A percentile compares a stretch with the other conserved stretches of the same genome.
phyloP scores from a whole-genome alignment of 768 basidiomycete species.

The Boletus insuetus region DNA sequence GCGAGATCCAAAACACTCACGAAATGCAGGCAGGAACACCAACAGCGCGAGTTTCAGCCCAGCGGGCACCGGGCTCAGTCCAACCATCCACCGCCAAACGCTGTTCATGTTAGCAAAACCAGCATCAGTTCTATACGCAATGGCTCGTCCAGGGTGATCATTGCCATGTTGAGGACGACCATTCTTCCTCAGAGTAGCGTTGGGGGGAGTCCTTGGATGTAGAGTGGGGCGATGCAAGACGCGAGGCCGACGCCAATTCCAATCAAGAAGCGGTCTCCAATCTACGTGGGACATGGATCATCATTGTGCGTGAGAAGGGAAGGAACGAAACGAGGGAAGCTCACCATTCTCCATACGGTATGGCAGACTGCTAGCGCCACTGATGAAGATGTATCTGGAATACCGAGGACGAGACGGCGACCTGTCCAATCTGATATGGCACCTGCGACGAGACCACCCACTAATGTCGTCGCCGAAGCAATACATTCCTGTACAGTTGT shows the following conservation, averaged over 20 bases:
- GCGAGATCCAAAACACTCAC: constrained; percentile 38
- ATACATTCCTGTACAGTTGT: constrained; percentile 60
- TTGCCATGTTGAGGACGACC: constrained; percentile 79
- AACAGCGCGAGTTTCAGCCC: constrained; percentile 59
- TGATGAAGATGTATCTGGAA: constrained; percentile 72
- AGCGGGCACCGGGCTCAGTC: constrained; percentile 68
- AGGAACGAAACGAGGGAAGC: constrained; percentile 1
- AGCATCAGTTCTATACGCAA: constrained; percentile 75
- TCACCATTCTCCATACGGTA: constrained; percentile 67
- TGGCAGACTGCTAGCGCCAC: constrained; percentile 71
- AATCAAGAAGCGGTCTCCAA: constrained; percentile 71
- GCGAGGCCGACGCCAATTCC: constrained; percentile 75
- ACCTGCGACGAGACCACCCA: constrained; percentile 73
- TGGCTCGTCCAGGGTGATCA: constrained; percentile 78
- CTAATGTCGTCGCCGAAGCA: constrained; percentile 75
- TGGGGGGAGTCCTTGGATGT: constrained; percentile 81
- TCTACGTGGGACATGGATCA: constrained; percentile 33
- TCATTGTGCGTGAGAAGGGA: not conserved
- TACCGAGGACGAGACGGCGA: constrained; percentile 57
- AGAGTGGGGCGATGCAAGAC: constrained; percentile 75
- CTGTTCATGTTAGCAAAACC: constrained; percentile 54
- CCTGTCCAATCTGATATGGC: constrained; percentile 70
- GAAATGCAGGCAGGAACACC: constrained; percentile 73
- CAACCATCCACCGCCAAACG: constrained; percentile 87
- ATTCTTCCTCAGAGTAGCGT: constrained; percentile 71